Evolutionary conservation across 805 yeast genomes (phyloP).

Genomic region (Hanseniaspora mollemarum): DNA sequence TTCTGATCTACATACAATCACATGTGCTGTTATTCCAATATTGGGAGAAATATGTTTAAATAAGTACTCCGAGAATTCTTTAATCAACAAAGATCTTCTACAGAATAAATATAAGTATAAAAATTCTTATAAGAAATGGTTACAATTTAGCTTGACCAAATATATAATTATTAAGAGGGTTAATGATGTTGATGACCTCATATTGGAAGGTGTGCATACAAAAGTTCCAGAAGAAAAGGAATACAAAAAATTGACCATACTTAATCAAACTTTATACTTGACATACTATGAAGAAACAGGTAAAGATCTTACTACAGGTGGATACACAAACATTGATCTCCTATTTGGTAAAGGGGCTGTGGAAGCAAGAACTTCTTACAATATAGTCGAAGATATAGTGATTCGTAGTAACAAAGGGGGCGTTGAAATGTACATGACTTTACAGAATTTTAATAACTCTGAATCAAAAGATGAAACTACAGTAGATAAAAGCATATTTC

Average conservation of each 20-base stretch:
- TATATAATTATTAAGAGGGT: slow-evolving; percentile 3
- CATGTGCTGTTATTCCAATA: slow-evolving; percentile 4
- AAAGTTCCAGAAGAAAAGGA: background rate
- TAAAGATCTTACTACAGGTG: background rate
- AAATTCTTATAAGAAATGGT: slow-evolving; percentile 11
- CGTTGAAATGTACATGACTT: background rate
- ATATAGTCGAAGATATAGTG: slow-evolving; percentile 24
- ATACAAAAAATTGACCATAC: slow-evolving; percentile 2
- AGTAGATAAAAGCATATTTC: slow-evolving; percentile 20
- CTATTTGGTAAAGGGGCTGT: slow-evolving; percentile 61
- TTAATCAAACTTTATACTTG: background rate
- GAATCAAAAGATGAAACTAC: slow-evolving; percentile 15
- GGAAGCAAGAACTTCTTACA: slow-evolving; percentile 72
- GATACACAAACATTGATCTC: slow-evolving; percentile 48
- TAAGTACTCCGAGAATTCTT: background rate
- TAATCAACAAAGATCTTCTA: slow-evolving; percentile 4
- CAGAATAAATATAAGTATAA: slow-evolving; percentile 6
- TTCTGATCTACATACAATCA: slow-evolving; percentile 6
- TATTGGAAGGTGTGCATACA: background rate
- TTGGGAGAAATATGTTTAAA: slow-evolving; percentile 10
- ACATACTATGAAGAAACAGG: slow-evolving; percentile 2
- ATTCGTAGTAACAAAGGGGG: slow-evolving; percentile 16
- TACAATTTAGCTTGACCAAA: slow-evolving; percentile 7
- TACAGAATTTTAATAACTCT: background rate
- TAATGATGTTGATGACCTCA: slow-evolving; percentile 3